Conservation (phyloP, 2,329 filamentous ascomycete genomes). For the Diaporthe sp. region DNA sequence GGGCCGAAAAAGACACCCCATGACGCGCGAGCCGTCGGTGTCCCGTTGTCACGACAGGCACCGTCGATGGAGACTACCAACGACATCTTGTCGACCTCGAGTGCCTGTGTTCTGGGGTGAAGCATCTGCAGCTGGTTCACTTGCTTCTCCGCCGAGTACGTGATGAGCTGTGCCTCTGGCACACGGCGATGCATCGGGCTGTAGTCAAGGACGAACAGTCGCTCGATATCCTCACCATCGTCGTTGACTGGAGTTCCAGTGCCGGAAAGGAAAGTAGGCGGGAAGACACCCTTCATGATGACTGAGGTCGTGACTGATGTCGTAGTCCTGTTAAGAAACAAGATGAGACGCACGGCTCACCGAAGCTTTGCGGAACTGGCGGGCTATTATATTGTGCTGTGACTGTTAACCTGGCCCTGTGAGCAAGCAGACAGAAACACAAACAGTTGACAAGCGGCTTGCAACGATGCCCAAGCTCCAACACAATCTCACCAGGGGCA, state of each 20-base stretch:
- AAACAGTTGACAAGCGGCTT: background rate
- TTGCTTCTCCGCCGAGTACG: background rate
- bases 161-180: conserved; percentile 5
- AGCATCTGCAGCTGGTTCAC: conserved; percentile 6
- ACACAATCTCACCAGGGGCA: background rate
- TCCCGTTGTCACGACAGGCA: conserved; percentile 46
- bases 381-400: background rate
- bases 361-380: background rate
- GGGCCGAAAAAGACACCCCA: conserved; percentile 49
- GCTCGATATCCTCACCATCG: background rate
- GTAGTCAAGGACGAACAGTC: conserved; percentile 19
- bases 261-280: background rate
- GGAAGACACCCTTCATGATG: conserved; percentile 11
- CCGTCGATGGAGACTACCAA: conserved; percentile 47
- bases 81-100: conserved; percentile 27
- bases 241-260: background rate
- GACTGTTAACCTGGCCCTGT: background rate
- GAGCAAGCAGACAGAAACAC: background rate
- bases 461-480: background rate
- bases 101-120: background rate
- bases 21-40: conserved; percentile 41
- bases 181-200: background rate
- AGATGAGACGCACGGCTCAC: background rate
- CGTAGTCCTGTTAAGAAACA: background rate
- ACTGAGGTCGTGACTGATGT: background rate